Evolutionary conservation across 306 rosid species (phyloP).

Genomic region (Prunus fruticosa): DNA sequence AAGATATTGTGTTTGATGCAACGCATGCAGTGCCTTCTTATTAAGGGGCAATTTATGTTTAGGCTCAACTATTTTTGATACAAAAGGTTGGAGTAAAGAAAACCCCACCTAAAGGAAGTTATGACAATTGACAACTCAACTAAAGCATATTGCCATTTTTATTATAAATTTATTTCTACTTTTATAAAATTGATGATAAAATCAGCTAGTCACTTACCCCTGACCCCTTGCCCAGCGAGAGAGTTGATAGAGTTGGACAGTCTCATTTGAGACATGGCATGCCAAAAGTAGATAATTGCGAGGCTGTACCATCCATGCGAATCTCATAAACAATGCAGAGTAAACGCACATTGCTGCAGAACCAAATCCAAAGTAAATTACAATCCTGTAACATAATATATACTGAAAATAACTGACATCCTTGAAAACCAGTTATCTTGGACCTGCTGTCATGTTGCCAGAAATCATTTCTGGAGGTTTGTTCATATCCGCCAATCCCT

Average conservation of each 20-base stretch:
- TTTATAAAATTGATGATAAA: background rate
- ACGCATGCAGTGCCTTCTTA: no score
- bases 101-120: background rate
- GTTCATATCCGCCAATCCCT: constrained; percentile 86
- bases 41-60: background rate
- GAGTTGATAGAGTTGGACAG: constrained; percentile 62
- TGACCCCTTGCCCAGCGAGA: constrained; percentile 70
- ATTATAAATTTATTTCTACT: no score
- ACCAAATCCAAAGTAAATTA: constrained; percentile 9
- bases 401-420: background rate
- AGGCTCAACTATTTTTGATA: no score
- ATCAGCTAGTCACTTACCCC: constrained; percentile 28
- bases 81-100: no score
- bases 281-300: constrained; percentile 61
- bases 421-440: constrained; percentile 10
- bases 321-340: constrained; percentile 64
- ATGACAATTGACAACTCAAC: background rate
- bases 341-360: constrained; percentile 69
- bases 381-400: background rate
- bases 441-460: constrained; percentile 95
- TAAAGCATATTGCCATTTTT: no score
- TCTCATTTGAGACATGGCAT: constrained; percentile 72
- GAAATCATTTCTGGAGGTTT: constrained; percentile 97
- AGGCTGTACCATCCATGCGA: constrained; percentile 77
- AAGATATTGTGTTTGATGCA: no score